Evolutionary conservation across 2,329 filamentous ascomycete genomes (phyloP), one percentile per base, ranked within the genome.

Genomic region (Pestalotiopsis fici): DNA sequence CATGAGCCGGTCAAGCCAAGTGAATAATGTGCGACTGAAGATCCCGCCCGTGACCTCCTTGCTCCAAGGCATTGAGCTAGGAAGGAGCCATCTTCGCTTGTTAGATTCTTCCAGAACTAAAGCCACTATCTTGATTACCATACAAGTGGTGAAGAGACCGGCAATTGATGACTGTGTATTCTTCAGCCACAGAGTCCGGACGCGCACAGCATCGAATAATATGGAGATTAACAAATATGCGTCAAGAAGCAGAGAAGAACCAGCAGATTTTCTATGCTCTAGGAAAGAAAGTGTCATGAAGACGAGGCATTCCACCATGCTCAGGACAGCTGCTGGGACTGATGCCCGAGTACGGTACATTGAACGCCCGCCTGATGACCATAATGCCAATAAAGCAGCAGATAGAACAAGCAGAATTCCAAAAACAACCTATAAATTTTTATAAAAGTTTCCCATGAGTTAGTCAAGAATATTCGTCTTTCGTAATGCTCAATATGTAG

Each of bases 41-140:
- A 73, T 50, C 4, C 74, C 72, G 54, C 70, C 71, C 4, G 75
- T 79, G 12, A 69, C 70, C 67, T 79, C 77, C 7, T 69, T 70
- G 21, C 71, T 66, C 43, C 54, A 64, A 3, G 59, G 43, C 12
- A 27, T 13, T 18, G 12, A 18, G 9, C 50, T 59, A 4, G 64
- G 35, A 6, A 55, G 31, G 1, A 64, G 25, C 60, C 57, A 63
- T 47, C 31, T 31, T 21, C 65, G 43, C 31, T 68, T 66, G 23
- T 59, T 47, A 18, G 37, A n/a, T 15, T 65, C 67, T 37, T 68
- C 67, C 9, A 68, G 59, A 21, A 66, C 60, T 64, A 57, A 67
- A 60, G 59, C 64, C 62, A 57, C 71, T 50, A 68, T 28, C 27
- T 68, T 68, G 11, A 68, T 9, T 27, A 9, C 59, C 43, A 68